These are phyloP conservation scores for Amphirosellinia nigrospora DNA, from an alignment of 495 filamentous ascomycete genomes.

Conservation along the genomic window DNA sequence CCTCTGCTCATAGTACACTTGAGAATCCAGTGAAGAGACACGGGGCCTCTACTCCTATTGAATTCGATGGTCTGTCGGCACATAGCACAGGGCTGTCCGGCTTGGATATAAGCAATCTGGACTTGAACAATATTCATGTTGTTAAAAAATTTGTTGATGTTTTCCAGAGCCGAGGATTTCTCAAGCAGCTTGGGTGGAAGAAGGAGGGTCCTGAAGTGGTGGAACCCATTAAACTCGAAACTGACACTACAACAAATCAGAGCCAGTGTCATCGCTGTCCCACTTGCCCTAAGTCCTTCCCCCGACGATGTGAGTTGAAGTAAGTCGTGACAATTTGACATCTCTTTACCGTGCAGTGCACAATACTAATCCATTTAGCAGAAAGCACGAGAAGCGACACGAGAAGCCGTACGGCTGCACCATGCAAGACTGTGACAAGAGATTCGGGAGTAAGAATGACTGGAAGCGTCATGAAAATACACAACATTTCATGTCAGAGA, in stretches of 20 bases:
- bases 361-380: slow-evolving; percentile 36
- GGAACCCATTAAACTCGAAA: slow-evolving; percentile 26
- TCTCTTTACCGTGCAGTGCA: not conserved
- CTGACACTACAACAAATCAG: slow-evolving; percentile 17
- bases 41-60: slow-evolving; percentile 3
- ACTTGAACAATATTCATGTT: slow-evolving; percentile 20
- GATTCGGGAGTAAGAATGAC: slow-evolving; percentile 91
- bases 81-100: too few relatives aligned
- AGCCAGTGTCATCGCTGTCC: slow-evolving; percentile 57
- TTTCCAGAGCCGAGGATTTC: slow-evolving; percentile 32
- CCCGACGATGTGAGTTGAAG: slow-evolving; percentile 74
- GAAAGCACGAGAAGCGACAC: slow-evolving; percentile 90
- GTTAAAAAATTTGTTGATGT: slow-evolving; percentile 26
- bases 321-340: slow-evolving; percentile 43
- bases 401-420: slow-evolving; percentile 89
- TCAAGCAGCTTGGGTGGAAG: slow-evolving; percentile 42
- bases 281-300: slow-evolving; percentile 61
- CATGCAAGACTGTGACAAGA: slow-evolving; percentile 71
- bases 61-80: slow-evolving; percentile 1
- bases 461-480: slow-evolving; percentile 96
- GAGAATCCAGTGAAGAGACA: slow-evolving; percentile 5
- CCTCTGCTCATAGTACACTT: not conserved
- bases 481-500: slow-evolving; percentile 77
- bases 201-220: slow-evolving; percentile 25
- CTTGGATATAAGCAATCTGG: not conserved